Evolutionary conservation across 495 filamentous ascomycete species (phyloP), one percentile per base, ranked within the genome.

Genomic region (Pseudomonodictys pantanalensis): DNA sequence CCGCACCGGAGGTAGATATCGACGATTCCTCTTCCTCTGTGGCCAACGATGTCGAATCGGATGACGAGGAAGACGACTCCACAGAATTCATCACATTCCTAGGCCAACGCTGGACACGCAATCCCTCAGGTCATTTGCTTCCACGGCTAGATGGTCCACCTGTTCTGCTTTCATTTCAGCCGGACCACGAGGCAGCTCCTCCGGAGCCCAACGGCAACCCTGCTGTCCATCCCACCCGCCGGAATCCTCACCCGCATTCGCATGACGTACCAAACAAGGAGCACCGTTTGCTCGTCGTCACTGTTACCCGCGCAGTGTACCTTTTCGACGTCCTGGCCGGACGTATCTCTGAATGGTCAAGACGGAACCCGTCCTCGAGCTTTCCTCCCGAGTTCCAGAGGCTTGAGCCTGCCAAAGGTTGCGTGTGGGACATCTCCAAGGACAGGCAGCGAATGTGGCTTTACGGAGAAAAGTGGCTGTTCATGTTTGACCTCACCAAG

Each of bases 401-500:
- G 29, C 79, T 88, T 25, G 80, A 84, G 46, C 90, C 96, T 70
- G 86, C 86, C 18, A 90, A 90, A 75, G 91, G 92, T 17, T 84
- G 85, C 42, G 68, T 96, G 20, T 99, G 95, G 92, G 90, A 96
- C 68, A 73, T 87, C 1, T 75, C 73, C 23, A 67, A 72, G 1
- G 64, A 66, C 15, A 76, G 76, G 12, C 77, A 87, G 51, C 79
- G 91, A 4, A 72, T 92, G 1, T 97, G 93, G 91, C 71, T 97
- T 7, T 96, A 92, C 69, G 92, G 91, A 10, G 78, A 79, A 7
- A 83, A 81, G 0, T 97, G 91, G 82, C 69, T 99, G 51, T 96
- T 87, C 80, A 97, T 97, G 92, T 82, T 97, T 58, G 90, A 97
- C 71, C 68, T 96, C 4, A 80, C 80, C 5, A 80, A 81, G 52